phyloP scores from a whole-genome alignment of 805 yeast species.

The Wickerhamiella shivajii region DNA sequence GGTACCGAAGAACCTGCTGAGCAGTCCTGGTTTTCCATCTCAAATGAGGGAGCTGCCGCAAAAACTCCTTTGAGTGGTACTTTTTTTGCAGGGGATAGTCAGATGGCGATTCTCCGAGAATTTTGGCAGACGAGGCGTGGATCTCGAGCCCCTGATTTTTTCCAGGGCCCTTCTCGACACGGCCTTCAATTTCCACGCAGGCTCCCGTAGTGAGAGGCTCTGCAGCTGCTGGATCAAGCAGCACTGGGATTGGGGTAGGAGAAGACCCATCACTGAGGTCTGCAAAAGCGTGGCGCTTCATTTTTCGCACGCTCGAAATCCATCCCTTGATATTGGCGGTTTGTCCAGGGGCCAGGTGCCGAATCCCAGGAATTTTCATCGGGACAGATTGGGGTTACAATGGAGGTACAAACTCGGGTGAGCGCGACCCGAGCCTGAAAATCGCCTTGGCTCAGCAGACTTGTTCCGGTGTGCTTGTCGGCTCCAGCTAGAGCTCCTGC shows the following conservation, averaged over 20 bases:
- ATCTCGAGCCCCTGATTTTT: conserved; percentile 38
- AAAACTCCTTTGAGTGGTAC: conserved; percentile 44
- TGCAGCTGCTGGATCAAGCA: conserved; percentile 25
- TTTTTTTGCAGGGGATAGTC: conserved; percentile 78
- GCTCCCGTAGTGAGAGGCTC: conserved; percentile 30
- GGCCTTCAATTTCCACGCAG: conserved; percentile 31
- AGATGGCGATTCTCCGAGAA: conserved; percentile 49
- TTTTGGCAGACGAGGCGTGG: conserved; percentile 25
- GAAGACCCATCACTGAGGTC: conserved; percentile 72
- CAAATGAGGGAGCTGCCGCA: conserved; percentile 60
- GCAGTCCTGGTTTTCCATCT: conserved; percentile 61
- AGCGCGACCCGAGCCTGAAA: too few relatives aligned
- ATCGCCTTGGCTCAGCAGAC: too few relatives aligned
- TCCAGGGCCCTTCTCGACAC: conserved; percentile 34
- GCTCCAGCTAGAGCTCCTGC: too few relatives aligned
- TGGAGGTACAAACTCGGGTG: too few relatives aligned
- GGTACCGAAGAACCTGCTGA: conserved; percentile 51
- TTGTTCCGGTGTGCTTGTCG: too few relatives aligned
- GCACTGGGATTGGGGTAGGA: conserved; percentile 38
- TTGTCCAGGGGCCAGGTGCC: too few relatives aligned
- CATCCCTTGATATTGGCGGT: conserved; percentile 44
- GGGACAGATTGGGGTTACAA: too few relatives aligned
- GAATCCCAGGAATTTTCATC: too few relatives aligned
- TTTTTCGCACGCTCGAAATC: conserved; percentile 53
- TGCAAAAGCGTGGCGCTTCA: conserved; percentile 67